Evolutionary conservation across 352 stramenopile species (phyloP).

Genomic region (Stephanocyclus meneghinianus): DNA sequence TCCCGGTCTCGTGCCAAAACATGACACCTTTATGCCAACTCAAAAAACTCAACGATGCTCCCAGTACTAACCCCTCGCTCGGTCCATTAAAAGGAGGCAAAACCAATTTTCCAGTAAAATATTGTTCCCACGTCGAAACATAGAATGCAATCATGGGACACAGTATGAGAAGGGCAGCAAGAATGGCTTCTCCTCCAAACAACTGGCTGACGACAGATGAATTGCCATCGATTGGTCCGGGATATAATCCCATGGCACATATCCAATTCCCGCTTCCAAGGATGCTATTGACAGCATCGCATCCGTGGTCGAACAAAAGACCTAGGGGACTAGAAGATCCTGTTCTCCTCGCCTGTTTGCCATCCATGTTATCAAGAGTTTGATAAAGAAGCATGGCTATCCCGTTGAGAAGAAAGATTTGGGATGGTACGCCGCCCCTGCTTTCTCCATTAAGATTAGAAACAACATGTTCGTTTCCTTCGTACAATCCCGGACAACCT

Average conservation of each 20-base stretch:
- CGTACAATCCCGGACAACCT: constrained; percentile 40
- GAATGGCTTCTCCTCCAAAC: constrained; percentile 82
- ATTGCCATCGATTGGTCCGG: constrained; percentile 24
- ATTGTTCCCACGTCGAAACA: constrained; percentile 97
- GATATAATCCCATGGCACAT: constrained; percentile 63
- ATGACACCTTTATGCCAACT: constrained; percentile 58
- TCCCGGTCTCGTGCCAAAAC: constrained; percentile 70
- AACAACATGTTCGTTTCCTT: constrained; percentile 31
- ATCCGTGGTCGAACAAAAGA: constrained; percentile 97
- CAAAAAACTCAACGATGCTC: constrained; percentile 64
- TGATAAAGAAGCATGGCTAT: constrained; percentile 89
- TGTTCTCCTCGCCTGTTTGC: constrained; percentile 96
- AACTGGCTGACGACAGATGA: constrained; percentile 23
- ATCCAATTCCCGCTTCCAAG: constrained; percentile 87
- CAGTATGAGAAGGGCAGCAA: constrained; percentile 66
- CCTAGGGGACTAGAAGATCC: constrained; percentile 91
- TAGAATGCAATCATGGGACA: constrained; percentile 90
- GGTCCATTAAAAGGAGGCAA: constrained; percentile 95
- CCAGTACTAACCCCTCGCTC: constrained; percentile 90
- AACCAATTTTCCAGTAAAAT: constrained; percentile 93
- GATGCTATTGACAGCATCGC: constrained; percentile 85
- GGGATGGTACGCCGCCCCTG: constrained; percentile 45
- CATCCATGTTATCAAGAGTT: constrained; percentile 98
- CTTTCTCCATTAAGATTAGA: not conserved
- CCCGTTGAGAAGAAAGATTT: constrained; percentile 82